A percentile compares a stretch with the other conserved stretches of the same genome.
Evolutionary conservation across 176 grass and related monocot genomes (phyloP).

Genomic region (Rhipidocladum racemiflorum): DNA sequence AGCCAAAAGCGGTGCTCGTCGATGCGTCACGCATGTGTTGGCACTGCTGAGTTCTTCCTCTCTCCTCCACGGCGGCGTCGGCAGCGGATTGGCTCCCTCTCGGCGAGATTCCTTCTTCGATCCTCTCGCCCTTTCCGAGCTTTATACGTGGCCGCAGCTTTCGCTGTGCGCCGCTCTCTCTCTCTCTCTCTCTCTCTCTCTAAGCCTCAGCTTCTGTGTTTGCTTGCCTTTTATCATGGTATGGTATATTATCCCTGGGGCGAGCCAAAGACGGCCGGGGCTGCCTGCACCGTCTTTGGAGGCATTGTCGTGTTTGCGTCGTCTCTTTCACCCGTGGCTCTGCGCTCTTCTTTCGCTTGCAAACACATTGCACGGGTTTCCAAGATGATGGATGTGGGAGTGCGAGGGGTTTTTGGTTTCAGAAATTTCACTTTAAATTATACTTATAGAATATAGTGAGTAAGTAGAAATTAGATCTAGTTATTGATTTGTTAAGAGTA

Average conservation of each 20-base stretch:
- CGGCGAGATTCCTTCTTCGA: conserved; percentile 17
- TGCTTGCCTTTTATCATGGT: conserved; percentile 44
- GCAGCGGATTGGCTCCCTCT: background rate
- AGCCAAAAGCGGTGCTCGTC: conserved; percentile 14
- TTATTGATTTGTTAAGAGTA: too few relatives aligned
- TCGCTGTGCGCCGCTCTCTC: background rate
- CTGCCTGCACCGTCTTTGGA: conserved; percentile 16
- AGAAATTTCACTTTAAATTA: too few relatives aligned
- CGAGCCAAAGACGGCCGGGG: background rate
- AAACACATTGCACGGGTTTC: conserved; percentile 24
- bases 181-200: background rate
- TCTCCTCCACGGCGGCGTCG: background rate
- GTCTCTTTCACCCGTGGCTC: background rate
- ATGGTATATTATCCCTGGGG: background rate
- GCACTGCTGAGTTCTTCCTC: background rate
- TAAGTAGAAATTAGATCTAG: too few relatives aligned
- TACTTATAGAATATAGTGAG: too few relatives aligned
- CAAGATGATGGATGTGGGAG: conserved; percentile 29
- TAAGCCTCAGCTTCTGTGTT: background rate
- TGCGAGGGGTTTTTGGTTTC: background rate
- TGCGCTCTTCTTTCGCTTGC: background rate
- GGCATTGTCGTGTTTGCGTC: background rate
- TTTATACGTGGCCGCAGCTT: conserved; percentile 22
- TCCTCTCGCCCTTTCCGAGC: conserved; percentile 5
- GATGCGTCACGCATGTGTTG: background rate